Evolutionary conservation across 352 stramenopile species (phyloP).

Genomic region (Pythium rishiriense): DNA sequence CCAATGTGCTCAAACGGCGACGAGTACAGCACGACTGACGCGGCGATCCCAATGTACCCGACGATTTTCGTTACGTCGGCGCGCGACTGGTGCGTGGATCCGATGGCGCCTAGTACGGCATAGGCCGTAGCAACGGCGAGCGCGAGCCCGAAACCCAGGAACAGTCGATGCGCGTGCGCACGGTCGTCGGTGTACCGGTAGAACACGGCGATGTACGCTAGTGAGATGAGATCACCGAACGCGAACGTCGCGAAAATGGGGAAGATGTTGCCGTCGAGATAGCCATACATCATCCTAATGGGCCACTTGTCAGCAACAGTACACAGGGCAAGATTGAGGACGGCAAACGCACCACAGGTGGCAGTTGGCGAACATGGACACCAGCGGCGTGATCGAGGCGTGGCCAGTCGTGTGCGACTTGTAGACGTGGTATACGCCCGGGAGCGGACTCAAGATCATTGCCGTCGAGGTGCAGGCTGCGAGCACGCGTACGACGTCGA

Average conservation of each 20-base stretch:
- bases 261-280: slow-evolving; percentile 17
- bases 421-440: slow-evolving; percentile 7
- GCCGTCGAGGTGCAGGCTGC: too few relatives aligned
- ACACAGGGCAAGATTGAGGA: too few relatives aligned
- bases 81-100: not conserved
- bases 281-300: slow-evolving; percentile 27
- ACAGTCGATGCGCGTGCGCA: too few relatives aligned
- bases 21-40: slow-evolving; percentile 49
- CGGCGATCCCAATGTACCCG: slow-evolving; percentile 42
- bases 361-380: slow-evolving; percentile 48
- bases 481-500: too few relatives aligned
- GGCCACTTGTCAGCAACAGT: too few relatives aligned
- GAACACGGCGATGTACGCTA: slow-evolving; percentile 28
- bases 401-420: slow-evolving; percentile 24
- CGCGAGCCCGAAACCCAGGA: too few relatives aligned
- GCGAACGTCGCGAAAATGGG: slow-evolving; percentile 6
- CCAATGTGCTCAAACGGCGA: slow-evolving; percentile 47
- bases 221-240: slow-evolving; percentile 3
- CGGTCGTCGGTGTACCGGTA: slow-evolving; percentile 46
- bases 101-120: too few relatives aligned
- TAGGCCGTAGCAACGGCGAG: too few relatives aligned
- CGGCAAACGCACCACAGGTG: too few relatives aligned
- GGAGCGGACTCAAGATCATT: slow-evolving; percentile 14
- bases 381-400: slow-evolving; percentile 39
- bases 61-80: not conserved